These are phyloP conservation scores for Micractinium conductrix DNA, from an alignment of 139 green algal species.

Conservation along the genomic window DNA sequence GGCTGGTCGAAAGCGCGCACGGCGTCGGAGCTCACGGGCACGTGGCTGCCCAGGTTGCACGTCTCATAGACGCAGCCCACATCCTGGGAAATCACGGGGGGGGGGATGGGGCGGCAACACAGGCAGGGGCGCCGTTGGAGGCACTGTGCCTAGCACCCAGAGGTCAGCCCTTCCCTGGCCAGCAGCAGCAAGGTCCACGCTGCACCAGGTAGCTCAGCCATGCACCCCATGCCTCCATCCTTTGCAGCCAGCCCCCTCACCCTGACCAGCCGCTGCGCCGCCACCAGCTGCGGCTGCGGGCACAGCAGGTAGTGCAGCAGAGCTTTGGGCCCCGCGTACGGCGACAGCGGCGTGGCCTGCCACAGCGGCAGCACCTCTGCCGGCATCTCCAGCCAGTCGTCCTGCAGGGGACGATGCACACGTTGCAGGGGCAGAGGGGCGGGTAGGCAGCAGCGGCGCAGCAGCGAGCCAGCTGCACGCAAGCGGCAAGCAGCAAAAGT, in stretches of 20 bases:
- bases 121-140: neutral
- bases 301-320: slow-evolving; percentile 36
- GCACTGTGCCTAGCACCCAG: too few relatives aligned
- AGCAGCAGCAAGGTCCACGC: too few relatives aligned
- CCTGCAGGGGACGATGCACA: slow-evolving; percentile 17
- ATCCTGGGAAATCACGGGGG: neutral
- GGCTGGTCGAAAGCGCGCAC: neutral
- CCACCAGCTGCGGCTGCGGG: neutral
- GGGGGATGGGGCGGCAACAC: neutral
- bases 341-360: slow-evolving; percentile 23
- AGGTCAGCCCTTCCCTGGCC: too few relatives aligned
- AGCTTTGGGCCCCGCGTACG: slow-evolving; percentile 28
- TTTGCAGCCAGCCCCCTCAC: neutral
- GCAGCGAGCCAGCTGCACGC: too few relatives aligned
- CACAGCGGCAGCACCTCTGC: slow-evolving; percentile 29
- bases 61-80: slow-evolving; percentile 18
- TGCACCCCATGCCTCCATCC: neutral
- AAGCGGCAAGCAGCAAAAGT: too few relatives aligned
- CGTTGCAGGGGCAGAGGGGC: neutral
- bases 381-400: slow-evolving; percentile 40
- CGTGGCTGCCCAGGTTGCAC: slow-evolving; percentile 26
- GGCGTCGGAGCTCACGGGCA: neutral
- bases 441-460: neutral
- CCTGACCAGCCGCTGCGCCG: slow-evolving; percentile 15
- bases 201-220: too few relatives aligned